phyloP scores from a whole-genome alignment of 108 stramenopile species.

The Skeletonema grethae region DNA sequence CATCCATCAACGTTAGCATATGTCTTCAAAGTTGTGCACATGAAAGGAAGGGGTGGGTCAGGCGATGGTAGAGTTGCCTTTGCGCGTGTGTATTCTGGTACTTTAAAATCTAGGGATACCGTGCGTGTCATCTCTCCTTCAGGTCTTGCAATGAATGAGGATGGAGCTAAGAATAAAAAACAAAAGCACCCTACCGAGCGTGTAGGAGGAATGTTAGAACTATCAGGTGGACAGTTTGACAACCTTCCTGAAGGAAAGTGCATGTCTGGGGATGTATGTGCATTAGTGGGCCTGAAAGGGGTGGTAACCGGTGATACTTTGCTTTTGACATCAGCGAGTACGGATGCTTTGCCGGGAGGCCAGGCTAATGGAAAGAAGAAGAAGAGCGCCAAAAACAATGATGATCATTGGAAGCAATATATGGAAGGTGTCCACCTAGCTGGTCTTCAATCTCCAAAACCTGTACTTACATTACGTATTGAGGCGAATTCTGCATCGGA shows the following conservation, averaged over 20 bases:
- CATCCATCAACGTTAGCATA: constrained; percentile 76
- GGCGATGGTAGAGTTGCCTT: constrained; percentile 91
- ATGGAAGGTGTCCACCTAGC: constrained; percentile 60
- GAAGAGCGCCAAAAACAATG: constrained; percentile 30
- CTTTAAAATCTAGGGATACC: constrained; percentile 61
- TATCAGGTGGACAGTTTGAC: constrained; percentile 80
- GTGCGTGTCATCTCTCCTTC: constrained; percentile 74
- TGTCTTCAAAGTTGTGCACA: constrained; percentile 91
- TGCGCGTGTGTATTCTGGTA: constrained; percentile 86
- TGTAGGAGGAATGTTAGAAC: constrained; percentile 84
- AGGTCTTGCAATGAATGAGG: constrained; percentile 43
- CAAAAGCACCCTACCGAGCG: constrained; percentile 61
- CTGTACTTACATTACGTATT: constrained; percentile 85
- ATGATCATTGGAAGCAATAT: constrained; percentile 43
- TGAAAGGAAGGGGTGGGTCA: constrained; percentile 88
- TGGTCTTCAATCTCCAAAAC: constrained; percentile 84
- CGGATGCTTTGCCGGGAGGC: constrained; percentile 1
- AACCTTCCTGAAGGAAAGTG: constrained; percentile 72
- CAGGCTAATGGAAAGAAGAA: constrained; percentile 26
- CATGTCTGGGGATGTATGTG: constrained; percentile 85
- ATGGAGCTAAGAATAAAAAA: constrained; percentile 23
- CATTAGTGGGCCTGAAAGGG: constrained; percentile 79
- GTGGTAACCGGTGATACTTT: constrained; percentile 90
- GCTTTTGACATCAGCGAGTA: constrained; percentile 48
- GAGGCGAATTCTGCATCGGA: constrained; percentile 72